Evolutionary conservation across 768 basidiomycete genomes (phyloP).

Genomic region (Phlebiopsis flavidoalba): DNA sequence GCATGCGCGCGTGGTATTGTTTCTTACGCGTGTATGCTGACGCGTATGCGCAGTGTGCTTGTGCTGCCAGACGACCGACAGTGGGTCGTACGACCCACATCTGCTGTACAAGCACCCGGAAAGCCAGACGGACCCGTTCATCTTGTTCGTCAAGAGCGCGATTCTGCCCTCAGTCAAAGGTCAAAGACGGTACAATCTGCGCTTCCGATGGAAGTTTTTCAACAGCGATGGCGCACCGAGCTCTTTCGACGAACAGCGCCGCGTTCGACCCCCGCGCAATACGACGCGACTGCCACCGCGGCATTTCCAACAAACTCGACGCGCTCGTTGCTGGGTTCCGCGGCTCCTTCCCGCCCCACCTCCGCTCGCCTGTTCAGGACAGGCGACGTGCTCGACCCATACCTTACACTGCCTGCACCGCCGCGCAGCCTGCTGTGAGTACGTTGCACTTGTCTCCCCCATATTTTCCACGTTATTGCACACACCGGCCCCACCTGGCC

Average conservation of each 20-base stretch:
- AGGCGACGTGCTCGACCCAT: conserved; percentile 48
- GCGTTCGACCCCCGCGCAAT: conserved; percentile 13
- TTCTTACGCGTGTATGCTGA: conserved; percentile 25
- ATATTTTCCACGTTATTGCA: background rate
- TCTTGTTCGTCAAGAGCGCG: conserved; percentile 60
- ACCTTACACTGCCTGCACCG: conserved; percentile 38
- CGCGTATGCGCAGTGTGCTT: conserved; percentile 22
- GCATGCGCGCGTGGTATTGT: too few relatives aligned
- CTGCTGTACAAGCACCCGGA: conserved; percentile 58
- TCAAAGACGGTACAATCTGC: conserved; percentile 61
- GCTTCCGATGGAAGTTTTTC: conserved; percentile 57
- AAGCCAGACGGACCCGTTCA: conserved; percentile 64
- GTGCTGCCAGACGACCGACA: conserved; percentile 44
- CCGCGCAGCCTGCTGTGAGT: conserved; percentile 28
- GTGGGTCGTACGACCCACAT: conserved; percentile 54
- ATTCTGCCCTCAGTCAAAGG: conserved; percentile 54
- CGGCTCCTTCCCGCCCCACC: conserved; percentile 49
- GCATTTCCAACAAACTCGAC: conserved; percentile 59
- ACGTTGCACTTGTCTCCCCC: too few relatives aligned
- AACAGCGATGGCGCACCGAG: background rate
- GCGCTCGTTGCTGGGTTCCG: conserved; percentile 49
- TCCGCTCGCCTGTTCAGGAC: conserved; percentile 44
- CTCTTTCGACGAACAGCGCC: background rate
- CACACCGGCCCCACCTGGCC: too few relatives aligned
- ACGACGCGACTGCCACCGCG: conserved; percentile 52